These are phyloP conservation scores for Brassica napus DNA, from an alignment of 345 rosid genomes.

Conservation along the genomic window Da-Ae NC_063448.1:3030501-3031000, in stretches of 20 bases:
- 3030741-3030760: slow-evolving; percentile 18
- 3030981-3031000: slow-evolving; percentile 22
- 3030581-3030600: slow-evolving; percentile 83
- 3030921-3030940: slow-evolving; percentile 98
- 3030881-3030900: slow-evolving; percentile 89
- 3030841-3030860: slow-evolving; percentile 59
- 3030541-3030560: slow-evolving; percentile 80
- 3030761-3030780: slow-evolving; percentile 58
- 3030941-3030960: slow-evolving; percentile 21
- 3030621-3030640: background rate
- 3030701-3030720: slow-evolving; percentile 6
- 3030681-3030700: slow-evolving; percentile 13
- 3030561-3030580: slow-evolving; percentile 79
- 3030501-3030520: slow-evolving; percentile 80
- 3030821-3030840: slow-evolving; percentile 89
- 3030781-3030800: slow-evolving; percentile 80
- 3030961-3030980: slow-evolving; percentile 21
- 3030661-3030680: slow-evolving; percentile 4
- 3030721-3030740: slow-evolving; percentile 2
- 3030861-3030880: slow-evolving; percentile 76
- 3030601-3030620: slow-evolving; percentile 75
- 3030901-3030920: slow-evolving; percentile 82
- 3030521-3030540: slow-evolving; percentile 54
- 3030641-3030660: background rate
- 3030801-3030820: slow-evolving; percentile 79